Base-by-base conservation (phyloP, 768 basidiomycete species). In the Lenzites betulinus region DNA sequence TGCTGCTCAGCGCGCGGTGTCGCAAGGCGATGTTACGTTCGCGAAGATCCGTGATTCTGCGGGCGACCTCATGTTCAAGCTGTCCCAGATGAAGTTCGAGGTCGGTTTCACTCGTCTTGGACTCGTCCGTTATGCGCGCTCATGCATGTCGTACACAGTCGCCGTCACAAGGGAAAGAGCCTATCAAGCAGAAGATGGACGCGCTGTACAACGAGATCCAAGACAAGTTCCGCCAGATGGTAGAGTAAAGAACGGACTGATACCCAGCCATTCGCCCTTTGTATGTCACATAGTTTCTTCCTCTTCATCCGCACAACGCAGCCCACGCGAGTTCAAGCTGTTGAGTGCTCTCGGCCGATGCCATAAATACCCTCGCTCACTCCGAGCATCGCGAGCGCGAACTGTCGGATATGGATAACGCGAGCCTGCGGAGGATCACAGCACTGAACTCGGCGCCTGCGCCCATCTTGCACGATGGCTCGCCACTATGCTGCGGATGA, bases 21-120 rank as follows among this genome's bases (percentile, higher is more conserved):
- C 88, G 26, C 85, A 90, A 67, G 87, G 88, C 52, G 91, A 94
- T 67, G 77, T 90, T 59, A 93, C 93, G 20, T 96, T 94, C 69
- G 77, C 86, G 35, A 88, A 86, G 80, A 89, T 98, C 74, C 91
- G 91, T 71, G 95, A 98, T 65, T 80, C 87, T 15, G 84, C 93
- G 4, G 77, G 83, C 51, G 97, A 99, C 69, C 76, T 97, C 62
- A 91, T 95, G 84, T 98, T 89, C 81, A 93, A 95, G 75, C 85
- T 99, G n/a, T 96, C 94, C 47, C 95, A 98, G 75, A 95, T 96
- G 94, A 98, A 98, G 74, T 98, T 97, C 71, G 94, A 97, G 87
- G 94, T 93, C 68, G 50, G 85, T 65, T 12, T 35, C 33, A 50
- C 47, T 44, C 46, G n/a, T 9, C 22, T 16, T 7, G 1, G 2